Conservation (phyloP, 352 stramenopile genomes). For the Phytopythium montanum region DNA sequence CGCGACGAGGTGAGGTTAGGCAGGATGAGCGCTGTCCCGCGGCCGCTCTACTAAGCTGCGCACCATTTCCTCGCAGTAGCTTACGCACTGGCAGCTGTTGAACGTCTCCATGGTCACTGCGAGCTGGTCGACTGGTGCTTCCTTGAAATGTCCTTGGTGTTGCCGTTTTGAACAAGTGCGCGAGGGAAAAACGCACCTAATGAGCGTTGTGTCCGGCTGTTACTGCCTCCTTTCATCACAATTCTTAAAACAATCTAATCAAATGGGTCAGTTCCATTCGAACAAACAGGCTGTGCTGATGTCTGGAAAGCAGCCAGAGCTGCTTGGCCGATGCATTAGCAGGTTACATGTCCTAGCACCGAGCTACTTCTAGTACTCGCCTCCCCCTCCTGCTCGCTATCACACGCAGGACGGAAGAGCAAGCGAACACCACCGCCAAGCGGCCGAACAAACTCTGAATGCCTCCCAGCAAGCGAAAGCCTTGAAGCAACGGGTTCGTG, state of each 20-base stretch:
- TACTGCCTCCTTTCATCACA: neutral
- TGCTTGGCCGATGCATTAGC: conserved; percentile 7
- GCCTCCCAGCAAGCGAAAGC: conserved; percentile 6
- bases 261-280: neutral
- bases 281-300: conserved; percentile 2
- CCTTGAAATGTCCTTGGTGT: neutral
- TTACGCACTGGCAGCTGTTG: conserved; percentile 61
- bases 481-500: conserved; percentile 11
- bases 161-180: neutral
- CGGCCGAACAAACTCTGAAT: conserved; percentile 2
- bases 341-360: conserved; percentile 5
- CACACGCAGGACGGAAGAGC: neutral
- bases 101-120: neutral
- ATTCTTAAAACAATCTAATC: neutral
- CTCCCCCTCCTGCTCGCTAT: neutral
- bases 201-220: neutral
- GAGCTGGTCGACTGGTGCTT: neutral
- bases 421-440: conserved; percentile 3
- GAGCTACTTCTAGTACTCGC: conserved; percentile 2
- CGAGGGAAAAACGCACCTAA: neutral
- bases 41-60: neutral
- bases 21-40: neutral
- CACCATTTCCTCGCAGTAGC: conserved; percentile 80
- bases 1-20: neutral
- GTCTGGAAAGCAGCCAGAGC: conserved; percentile 6